These are phyloP conservation scores for Penstemon davidsonii DNA, from an alignment of 257 asterid species.

Conservation along the genomic window DNA sequence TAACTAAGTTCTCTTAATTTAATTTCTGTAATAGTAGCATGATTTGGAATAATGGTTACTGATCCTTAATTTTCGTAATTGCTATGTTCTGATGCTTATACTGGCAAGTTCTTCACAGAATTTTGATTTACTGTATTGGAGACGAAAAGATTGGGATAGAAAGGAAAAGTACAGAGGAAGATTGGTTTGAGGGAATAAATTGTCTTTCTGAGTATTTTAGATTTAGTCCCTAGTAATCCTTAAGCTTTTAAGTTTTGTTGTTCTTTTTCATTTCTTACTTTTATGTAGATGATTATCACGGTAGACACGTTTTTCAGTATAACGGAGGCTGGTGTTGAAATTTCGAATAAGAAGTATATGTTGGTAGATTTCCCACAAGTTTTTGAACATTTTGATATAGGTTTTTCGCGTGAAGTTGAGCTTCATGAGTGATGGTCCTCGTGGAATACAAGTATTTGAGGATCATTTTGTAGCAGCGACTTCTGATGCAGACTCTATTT, in stretches of 20 bases:
- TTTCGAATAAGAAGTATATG: too few relatives aligned
- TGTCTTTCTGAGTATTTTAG: neutral
- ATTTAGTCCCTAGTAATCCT: neutral
- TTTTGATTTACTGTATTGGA: neutral
- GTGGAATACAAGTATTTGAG: conserved; percentile 51
- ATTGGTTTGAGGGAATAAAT: neutral
- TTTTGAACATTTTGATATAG: conserved; percentile 17
- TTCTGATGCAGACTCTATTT: conserved; percentile 42
- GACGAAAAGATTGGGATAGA: neutral
- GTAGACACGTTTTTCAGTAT: too few relatives aligned
- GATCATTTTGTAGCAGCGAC: conserved; percentile 59
- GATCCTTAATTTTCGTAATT: conserved; percentile 17
- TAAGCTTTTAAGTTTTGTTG: neutral
- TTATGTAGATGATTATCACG: too few relatives aligned
- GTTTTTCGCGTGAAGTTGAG: conserved; percentile 31
- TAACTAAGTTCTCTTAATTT: neutral
- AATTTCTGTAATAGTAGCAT: neutral
- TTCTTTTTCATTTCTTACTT: neutral
- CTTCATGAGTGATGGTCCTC: conserved; percentile 82
- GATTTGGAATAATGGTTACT: neutral
- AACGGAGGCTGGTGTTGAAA: too few relatives aligned
- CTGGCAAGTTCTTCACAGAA: neutral
- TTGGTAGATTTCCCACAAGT: too few relatives aligned
- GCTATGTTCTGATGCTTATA: conserved; percentile 11
- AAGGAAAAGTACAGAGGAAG: neutral